phyloP scores from a whole-genome alignment of 371 early-diverging fungal species.

The Apophysomyces trapeziformis region DNA sequence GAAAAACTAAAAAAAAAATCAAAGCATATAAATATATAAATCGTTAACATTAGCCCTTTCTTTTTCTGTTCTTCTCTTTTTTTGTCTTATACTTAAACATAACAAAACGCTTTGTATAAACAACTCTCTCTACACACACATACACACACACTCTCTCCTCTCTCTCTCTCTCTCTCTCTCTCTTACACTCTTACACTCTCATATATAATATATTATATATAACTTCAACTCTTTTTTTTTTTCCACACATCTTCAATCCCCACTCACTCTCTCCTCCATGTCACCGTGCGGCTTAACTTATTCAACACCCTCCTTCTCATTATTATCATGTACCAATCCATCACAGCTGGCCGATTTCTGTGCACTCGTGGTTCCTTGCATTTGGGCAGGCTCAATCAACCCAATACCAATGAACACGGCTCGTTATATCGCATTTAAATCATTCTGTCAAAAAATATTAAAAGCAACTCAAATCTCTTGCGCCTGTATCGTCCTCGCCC shows the following conservation, averaged over 20 bases:
- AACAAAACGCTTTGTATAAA: not conserved
- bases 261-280: constrained; percentile 7
- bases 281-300: not conserved
- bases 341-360: constrained; percentile 50
- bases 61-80: constrained; percentile 6
- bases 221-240: not conserved
- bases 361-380: constrained; percentile 49
- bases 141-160: constrained; percentile 9
- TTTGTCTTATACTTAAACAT: not conserved
- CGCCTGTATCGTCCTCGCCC: constrained; percentile 36
- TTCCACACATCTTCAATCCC: not conserved
- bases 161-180: constrained; percentile 6
- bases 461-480: constrained; percentile 43
- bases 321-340: constrained; percentile 33
- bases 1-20: not conserved
- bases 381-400: constrained; percentile 46
- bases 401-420: constrained; percentile 17
- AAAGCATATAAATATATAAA: no score
- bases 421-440: constrained; percentile 31
- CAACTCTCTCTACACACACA: not conserved
- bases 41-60: no score
- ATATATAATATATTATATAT: not conserved
- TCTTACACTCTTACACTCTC: constrained; percentile 11
- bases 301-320: constrained; percentile 1
- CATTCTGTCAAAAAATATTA: constrained; percentile 52